Evolutionary conservation across 805 yeast genomes (phyloP).

Genomic region (Saccharomyces mikatae): DNA sequence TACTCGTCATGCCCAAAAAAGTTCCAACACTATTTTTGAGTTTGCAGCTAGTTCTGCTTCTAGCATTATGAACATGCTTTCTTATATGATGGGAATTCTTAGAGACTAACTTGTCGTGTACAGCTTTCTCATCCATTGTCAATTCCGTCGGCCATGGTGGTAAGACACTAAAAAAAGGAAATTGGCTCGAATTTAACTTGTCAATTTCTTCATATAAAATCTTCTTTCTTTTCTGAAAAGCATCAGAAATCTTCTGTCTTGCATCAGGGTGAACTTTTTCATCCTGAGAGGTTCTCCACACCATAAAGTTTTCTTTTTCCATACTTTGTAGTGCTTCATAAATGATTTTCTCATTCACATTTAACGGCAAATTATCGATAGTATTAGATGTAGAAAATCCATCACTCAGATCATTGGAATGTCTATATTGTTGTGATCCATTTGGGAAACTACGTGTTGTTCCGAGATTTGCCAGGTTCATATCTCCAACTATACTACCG

Average conservation of each 20-base stretch:
- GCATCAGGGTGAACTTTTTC: neutral
- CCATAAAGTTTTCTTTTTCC: neutral
- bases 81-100: slow-evolving; percentile 18
- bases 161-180: neutral
- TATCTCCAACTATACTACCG: neutral
- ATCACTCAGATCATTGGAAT: neutral
- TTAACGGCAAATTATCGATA: neutral
- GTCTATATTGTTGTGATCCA: neutral
- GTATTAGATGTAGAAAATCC: neutral
- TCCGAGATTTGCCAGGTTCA: neutral
- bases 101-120: slow-evolving; percentile 3
- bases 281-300: neutral
- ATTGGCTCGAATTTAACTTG: neutral
- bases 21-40: neutral
- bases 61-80: slow-evolving; percentile 10
- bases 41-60: neutral
- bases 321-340: neutral
- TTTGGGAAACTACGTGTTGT: neutral
- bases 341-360: neutral
- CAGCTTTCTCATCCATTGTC: neutral
- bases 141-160: neutral
- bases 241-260: neutral
- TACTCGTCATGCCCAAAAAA: neutral
- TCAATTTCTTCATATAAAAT: neutral
- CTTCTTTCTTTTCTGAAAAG: neutral